Evolutionary conservation across 2,329 filamentous ascomycete species (phyloP), one percentile per base, ranked within the genome.

Genomic region (Endoconidiophora laricicola): DNA sequence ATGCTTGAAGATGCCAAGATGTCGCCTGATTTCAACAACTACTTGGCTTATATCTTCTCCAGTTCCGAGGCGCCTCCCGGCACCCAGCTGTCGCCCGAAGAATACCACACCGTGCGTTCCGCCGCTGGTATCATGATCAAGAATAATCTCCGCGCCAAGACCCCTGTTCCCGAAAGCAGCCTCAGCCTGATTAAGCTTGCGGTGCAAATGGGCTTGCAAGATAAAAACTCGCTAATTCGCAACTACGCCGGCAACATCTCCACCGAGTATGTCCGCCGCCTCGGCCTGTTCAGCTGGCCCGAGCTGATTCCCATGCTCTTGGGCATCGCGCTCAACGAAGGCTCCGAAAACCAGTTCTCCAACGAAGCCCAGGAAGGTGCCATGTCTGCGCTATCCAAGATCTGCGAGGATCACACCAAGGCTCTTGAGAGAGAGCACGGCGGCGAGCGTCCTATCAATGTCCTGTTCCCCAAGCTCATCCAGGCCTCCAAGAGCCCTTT

Each of bases 21-120:
- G 48, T 91, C 85, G 9, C 88, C 88, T 45, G 90, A 96, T 64
- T 85, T 95, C 70, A 90, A 93, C 70, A 96, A 96, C 68, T 98
- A 98, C 65, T 79, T 98, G 42, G 84, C 86, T 58, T 95, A 84
- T 65, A 76, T 98, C 55, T 86, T 94, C 65, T 86, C 84, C 54
- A 86, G 76, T 58, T 63, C 77, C 51, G 72, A 79, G 55, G 69
- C 72, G 46, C 77, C 83, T 44, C 65, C 70, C 51, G 78, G 71
- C 55, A 69, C 84, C 61, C 69, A 70, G 57, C 74, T 76, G 58
- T 74, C 72, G 48, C 60, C 70, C 57, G 61, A 73, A 56, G 71
- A 84, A 61, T 81, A 86, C 68, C 76, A 83, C 63, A 69, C 86
- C 46, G 81, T 94, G 54, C 82, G 91, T 56, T 84, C 85, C 54